Evolutionary conservation across 2,329 filamentous ascomycete species (phyloP), one percentile per base, ranked within the genome.

Genomic region (Akanthomyces dipterigenus): DNA sequence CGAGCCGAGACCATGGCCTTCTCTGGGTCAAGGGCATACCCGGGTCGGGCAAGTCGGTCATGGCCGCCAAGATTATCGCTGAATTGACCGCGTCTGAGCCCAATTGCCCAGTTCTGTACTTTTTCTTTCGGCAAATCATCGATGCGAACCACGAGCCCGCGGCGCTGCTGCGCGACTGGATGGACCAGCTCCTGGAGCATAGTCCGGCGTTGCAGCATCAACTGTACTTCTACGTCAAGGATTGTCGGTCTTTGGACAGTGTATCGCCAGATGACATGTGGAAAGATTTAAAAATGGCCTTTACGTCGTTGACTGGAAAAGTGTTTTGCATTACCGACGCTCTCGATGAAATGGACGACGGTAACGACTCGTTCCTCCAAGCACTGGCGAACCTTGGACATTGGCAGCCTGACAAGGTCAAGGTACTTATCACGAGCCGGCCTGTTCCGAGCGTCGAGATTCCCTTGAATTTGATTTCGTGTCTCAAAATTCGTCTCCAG

Each of bases 291-390:
- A 60, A 53, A 36, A 36, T 51, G 31, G 69, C 69, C 0, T 55
- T 73, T 9, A 50, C 50, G 2, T 40, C 51, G 5, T 63, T 70
- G 22, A 66, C 62, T 45, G 62, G 34, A 3, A 67, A 60, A 3
- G 74, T 70, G 0, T 80, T 75, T 55, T 75, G 73, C 38, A 68
- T 81, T 2, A 69, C 70, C 0, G 78, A 80, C 63, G 77, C 77
- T 0, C 68, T 81, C 2, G 79, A 81, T 62, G 78, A 81, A 65
- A 79, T 81, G 73, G 74, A 78, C 45, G 43, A 66, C n/a, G 72
- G 68, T 0, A 66, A 76, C 18, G 70, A 73, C 3, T 42, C 63
- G 0, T 77, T 79, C 34, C 62, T 79, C 2, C 51, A 69, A 3
- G 54, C 65, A 2, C 65, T 81, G 0, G 68, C 67, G 1, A 56